Base-by-base conservation (phyloP, 2,329 filamentous ascomycete species). In the Elsinoe necatrix region DNA sequence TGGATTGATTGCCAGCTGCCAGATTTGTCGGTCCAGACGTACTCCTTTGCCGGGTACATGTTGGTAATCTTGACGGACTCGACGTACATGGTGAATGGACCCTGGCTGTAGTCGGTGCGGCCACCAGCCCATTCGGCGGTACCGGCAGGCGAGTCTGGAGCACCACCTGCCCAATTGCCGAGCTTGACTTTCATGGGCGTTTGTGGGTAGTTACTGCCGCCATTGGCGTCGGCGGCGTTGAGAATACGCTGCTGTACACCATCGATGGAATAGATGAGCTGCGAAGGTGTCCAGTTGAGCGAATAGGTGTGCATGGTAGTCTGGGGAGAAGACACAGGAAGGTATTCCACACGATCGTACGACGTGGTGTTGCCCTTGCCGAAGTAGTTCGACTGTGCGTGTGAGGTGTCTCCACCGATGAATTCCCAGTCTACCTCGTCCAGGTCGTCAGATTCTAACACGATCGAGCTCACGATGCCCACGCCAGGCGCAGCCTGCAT, bases 371-470 rank as follows among this genome's bases (percentile, higher is more conserved):
- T 75, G 50, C 86, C 86, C 76, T 88, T 86, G 74, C 83, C 67
- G 72, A 87, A 88, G 72, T 85, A 92, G 74, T 92, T 91, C 63
- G 81, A 85, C 63, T 87, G 78, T 7, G 81, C 85, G 31, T 77
- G 71, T 16, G 75, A 79, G 58, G 73, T 70, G 65, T 87, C 82
- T 56, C 78, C 78, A 45, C 87, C 87, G 54, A 89, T 76, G 67
- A 87, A 87, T 68, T 92, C 87, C 82, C 87, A 93, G 67, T 95
- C 89, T 37, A 95, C 84, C 72, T 95, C 89, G 68, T 95, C 89
- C 8, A 92, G 78, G 64, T 89, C 84, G 62, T 92, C 85, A 56
- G 86, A 91, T 64, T 92, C 78, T 69, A 91, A 79, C 66, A 95
- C 91, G 67, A 95, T 84, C 62, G 86, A 79, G 66, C 84, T 89